Percentiles rank a stretch among this genome's conserved stretches.
Conservation (phyloP, 2,329 filamentous ascomycete genomes). For the Aspergillus viridinutans region DNA sequence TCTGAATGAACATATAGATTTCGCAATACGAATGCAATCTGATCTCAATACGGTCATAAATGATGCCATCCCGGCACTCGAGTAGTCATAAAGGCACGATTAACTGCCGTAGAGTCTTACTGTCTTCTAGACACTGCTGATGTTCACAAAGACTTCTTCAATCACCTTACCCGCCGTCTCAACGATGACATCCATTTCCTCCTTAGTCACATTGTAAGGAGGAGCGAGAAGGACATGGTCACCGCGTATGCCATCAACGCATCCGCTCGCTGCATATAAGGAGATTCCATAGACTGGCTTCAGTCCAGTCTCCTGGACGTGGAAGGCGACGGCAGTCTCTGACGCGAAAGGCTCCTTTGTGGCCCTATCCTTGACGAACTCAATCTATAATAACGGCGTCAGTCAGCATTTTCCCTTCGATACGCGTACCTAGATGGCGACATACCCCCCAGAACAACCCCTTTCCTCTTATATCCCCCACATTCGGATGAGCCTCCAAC, state of each 20-base stretch:
- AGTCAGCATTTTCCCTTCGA: not conserved
- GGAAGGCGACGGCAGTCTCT: constrained; percentile 42
- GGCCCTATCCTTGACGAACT: constrained; percentile 54
- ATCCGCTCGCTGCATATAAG: constrained; percentile 62
- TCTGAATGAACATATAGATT: not conserved
- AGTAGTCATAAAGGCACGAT: not conserved
- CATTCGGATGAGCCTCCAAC: constrained; percentile 45
- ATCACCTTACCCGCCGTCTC: constrained; percentile 50
- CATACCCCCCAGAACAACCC: constrained; percentile 58
- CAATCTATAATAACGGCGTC: constrained; percentile 35
- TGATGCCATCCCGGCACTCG: not conserved
- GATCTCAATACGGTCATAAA: not conserved
- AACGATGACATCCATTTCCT: constrained; percentile 56
- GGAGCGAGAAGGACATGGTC: constrained; percentile 69
- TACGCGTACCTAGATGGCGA: constrained; percentile 12
- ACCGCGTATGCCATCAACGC: constrained; percentile 55
- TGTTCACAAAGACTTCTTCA: constrained; percentile 43
- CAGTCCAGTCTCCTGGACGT: constrained; percentile 50
- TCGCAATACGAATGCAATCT: not conserved
- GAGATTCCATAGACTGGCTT: constrained; percentile 47
- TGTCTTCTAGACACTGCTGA: not conserved
- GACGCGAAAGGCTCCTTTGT: constrained; percentile 53
- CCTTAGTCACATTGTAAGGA: constrained; percentile 59
- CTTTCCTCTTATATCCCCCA: constrained; percentile 56
- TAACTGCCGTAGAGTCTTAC: not conserved